A percentile compares a stretch with the other conserved stretches of the same genome.
phyloP scores from a whole-genome alignment of 2,329 filamentous ascomycete genomes.

The Zalaria obscura region DNA sequence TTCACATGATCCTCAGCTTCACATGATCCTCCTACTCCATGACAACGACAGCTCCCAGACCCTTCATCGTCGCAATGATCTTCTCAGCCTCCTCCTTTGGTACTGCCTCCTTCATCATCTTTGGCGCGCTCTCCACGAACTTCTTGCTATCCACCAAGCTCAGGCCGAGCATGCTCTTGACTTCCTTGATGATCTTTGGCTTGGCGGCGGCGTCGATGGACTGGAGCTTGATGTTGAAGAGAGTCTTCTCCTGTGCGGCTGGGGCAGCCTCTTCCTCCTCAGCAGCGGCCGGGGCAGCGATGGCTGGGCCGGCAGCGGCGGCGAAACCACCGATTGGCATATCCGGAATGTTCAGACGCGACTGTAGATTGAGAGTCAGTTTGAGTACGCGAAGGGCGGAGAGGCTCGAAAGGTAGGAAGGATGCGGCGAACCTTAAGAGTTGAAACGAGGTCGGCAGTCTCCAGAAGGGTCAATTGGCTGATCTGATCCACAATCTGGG shows the following conservation, averaged over 20 bases:
- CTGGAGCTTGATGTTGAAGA: conserved; percentile 92
- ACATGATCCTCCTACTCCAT: conserved; percentile 56
- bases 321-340: conserved; percentile 88
- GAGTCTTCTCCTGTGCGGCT: conserved; percentile 80
- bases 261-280: conserved; percentile 82
- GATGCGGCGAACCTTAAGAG: conserved; percentile 63
- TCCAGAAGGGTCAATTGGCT: conserved; percentile 95
- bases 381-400: no score
- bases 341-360: conserved; percentile 92
- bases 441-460: conserved; percentile 89
- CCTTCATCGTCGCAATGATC: conserved; percentile 92
- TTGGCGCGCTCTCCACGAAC: conserved; percentile 96
- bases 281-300: conserved; percentile 44
- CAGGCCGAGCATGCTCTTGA: conserved; percentile 89
- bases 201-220: conserved; percentile 80
- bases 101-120: conserved; percentile 97
- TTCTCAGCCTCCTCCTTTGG: conserved; percentile 99
- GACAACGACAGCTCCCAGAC: conserved; percentile 69
- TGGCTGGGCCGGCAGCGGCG: conserved; percentile 43
- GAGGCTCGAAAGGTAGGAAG: neutral
- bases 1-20: neutral
- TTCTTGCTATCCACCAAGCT: conserved; percentile 99
- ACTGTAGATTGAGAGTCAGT: conserved; percentile 34
- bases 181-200: conserved; percentile 99
- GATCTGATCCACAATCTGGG: conserved; percentile 93